A percentile compares a stretch with the other conserved stretches of the same genome.
These are phyloP conservation scores for Juncus inflexus DNA, from an alignment of 176 grass and related monocot genomes.

Conservation along the genomic window DNA sequence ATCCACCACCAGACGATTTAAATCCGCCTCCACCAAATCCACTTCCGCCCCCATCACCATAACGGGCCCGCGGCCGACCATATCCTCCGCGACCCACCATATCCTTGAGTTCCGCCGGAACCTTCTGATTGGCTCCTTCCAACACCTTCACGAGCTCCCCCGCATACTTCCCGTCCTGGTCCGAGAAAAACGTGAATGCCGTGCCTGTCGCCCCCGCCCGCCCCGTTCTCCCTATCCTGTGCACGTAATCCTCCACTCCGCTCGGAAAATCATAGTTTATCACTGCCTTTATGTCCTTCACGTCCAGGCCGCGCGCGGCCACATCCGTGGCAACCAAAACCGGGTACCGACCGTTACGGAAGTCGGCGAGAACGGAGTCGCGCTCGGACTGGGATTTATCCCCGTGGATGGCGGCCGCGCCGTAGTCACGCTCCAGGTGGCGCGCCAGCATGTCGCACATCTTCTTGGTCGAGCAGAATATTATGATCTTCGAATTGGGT, in stretches of 20 bases:
- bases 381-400: conserved; percentile 94
- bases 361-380: conserved; percentile 79
- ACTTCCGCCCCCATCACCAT: conserved; percentile 20
- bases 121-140: conserved; percentile 62
- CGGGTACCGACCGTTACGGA: conserved; percentile 59
- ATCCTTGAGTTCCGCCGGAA: conserved; percentile 54
- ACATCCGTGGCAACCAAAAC: conserved; percentile 95
- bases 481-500: conserved; percentile 76
- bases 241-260: conserved; percentile 90
- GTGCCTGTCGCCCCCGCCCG: conserved; percentile 71
- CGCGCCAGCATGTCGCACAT: conserved; percentile 84
- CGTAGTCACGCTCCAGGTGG: conserved; percentile 50
- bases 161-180: conserved; percentile 75
- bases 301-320: conserved; percentile 76
- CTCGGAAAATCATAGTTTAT: conserved; percentile 35
- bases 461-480: conserved; percentile 97
- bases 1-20: neutral
- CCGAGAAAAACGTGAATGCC: conserved; percentile 91
- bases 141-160: conserved; percentile 88
- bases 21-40: neutral
- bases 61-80: conserved; percentile 54
- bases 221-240: conserved; percentile 97
- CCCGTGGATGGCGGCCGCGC: conserved; percentile 83
- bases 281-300: conserved; percentile 79
- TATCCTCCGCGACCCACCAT: conserved; percentile 70